phyloP scores from a whole-genome alignment of 73 alveolate genomes.

The Stentor coeruleus region DNA sequence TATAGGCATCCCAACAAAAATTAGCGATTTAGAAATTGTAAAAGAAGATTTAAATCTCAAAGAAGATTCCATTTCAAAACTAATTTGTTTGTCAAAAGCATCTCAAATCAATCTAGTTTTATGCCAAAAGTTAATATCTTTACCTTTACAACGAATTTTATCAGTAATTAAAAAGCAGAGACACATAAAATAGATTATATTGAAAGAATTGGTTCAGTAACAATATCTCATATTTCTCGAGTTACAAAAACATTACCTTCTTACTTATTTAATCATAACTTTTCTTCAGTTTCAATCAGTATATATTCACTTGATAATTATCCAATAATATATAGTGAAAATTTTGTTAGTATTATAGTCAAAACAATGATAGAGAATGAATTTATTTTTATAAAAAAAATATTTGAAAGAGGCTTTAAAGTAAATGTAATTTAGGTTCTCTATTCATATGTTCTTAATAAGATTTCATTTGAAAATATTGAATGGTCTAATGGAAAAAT shows the following conservation, averaged over 20 bases:
- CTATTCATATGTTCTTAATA: too few species aligned
- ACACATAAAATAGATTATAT: too few species aligned
- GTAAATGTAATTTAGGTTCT: too few species aligned
- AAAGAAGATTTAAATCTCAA: not conserved
- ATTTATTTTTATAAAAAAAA: too few species aligned
- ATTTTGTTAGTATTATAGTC: not conserved
- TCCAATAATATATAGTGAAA: not conserved
- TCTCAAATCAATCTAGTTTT: not conserved
- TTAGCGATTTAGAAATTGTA: too few species aligned
- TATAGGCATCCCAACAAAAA: not conserved
- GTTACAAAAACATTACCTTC: not conserved
- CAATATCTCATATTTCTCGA: too few species aligned
- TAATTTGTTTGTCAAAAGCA: too few species aligned
- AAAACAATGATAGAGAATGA: not conserved
- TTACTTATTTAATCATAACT: too few species aligned
- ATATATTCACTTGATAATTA: not conserved
- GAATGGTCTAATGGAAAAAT: too few species aligned
- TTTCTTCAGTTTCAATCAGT: not conserved
- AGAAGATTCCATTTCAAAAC: not conserved
- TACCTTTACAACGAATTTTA: too few species aligned
- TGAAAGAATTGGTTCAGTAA: not conserved
- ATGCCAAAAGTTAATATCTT: not conserved
- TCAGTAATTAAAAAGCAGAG: not conserved
- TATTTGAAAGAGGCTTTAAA: too few species aligned
- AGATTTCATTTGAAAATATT: too few species aligned